Base-by-base conservation (phyloP, 2,329 filamentous ascomycete genomes). In the Trichoderma hamatum region DNA sequence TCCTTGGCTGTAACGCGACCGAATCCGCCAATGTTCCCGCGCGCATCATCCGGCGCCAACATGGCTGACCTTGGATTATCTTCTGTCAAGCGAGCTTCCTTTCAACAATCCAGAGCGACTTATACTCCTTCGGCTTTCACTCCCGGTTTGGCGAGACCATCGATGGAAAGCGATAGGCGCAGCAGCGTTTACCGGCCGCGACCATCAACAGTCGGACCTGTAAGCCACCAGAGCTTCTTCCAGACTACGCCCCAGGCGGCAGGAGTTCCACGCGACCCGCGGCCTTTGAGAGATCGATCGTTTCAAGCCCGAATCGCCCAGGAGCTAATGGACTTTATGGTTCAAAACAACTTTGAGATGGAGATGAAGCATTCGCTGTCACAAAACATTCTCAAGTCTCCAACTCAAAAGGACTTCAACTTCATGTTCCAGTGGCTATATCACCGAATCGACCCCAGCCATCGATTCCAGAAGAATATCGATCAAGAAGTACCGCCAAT, bases 341-440 rank as follows among this genome's bases (percentile, higher is more conserved):
- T 93, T 0, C 90, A 94, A 69, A 91, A 97, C 79, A 97, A 97
- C 77, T 99, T 98, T 76, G 96, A 99, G 80, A 89, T 97, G 86
- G 94, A 98, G 74, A 97, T 96, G 90, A 97, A 97, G 81, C 92
- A 98, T 78, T 91, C 89, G 1, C 84, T 99, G n/a, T 92, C 93
- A 0, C 91, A 92, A 72, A 97, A 97, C 75, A 92, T 93, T 7
- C 90, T 97, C 77, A 95, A 93, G 75, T 97, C 93, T 54, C 96
- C 96, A 0, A 99, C 95, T 0, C 95, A 98, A 75, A 99, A 99
- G 77, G 96, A 99, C 78, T 99, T 99, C 82, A 96, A 96, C 76
- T 91, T 88, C 80, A 97, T 99, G 86, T 99, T 99, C 77, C 94
- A 98, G 76, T 99, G 95, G 92, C 84, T 99, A 3, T 99, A 99